Conservation (phyloP, 2,329 filamentous ascomycete genomes). For the Fusarium napiforme region DNA sequence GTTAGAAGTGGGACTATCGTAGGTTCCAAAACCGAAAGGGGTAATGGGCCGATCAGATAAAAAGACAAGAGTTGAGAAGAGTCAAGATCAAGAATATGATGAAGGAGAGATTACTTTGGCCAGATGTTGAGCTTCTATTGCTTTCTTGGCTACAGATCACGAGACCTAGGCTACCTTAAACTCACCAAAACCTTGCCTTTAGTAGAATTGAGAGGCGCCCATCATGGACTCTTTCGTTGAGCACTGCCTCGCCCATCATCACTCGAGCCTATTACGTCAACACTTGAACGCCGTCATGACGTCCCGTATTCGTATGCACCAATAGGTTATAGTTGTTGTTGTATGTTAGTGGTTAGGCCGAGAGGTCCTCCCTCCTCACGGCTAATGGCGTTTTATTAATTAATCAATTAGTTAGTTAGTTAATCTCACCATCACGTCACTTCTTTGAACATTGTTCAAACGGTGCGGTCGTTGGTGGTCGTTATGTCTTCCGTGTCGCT, state of each 20-base stretch:
- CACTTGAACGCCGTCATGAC: slow-evolving; percentile 20
- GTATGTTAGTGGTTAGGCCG: background rate
- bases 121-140: background rate
- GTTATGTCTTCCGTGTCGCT: background rate
- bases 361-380: background rate
- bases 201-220: slow-evolving; percentile 18
- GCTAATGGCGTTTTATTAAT: background rate
- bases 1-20: background rate
- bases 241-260: slow-evolving; percentile 24
- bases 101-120: background rate
- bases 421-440: slow-evolving; percentile 32
- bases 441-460: background rate
- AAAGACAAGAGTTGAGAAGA: background rate
- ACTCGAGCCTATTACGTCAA: slow-evolving; percentile 33
- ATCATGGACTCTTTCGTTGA: slow-evolving; percentile 21
- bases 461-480: background rate
- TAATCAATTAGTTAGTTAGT: background rate
- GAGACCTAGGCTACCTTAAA: background rate
- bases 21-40: slow-evolving; percentile 16
- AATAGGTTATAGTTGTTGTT: background rate
- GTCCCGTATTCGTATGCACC: slow-evolving; percentile 11
- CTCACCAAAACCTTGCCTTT: background rate
- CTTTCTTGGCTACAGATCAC: slow-evolving; percentile 20
- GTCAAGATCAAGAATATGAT: background rate
- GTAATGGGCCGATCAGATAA: background rate